These are phyloP conservation scores for Rhodotorula sp. DNA, from an alignment of 1,284 basidiomycete genomes.

Conservation along the genomic window DNA sequence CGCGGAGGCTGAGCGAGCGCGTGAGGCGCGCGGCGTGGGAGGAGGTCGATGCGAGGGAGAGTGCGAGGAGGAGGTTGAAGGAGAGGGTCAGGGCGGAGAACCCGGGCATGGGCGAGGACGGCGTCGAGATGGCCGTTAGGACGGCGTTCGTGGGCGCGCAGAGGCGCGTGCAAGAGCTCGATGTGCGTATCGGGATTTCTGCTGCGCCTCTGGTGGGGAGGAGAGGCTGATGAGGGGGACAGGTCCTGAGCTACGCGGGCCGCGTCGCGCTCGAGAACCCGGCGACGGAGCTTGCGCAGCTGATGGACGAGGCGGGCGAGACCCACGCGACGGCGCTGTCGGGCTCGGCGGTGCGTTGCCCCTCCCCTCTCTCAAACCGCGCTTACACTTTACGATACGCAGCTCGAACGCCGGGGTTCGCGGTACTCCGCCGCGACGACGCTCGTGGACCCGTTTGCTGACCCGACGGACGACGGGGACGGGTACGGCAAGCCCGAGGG, in stretches of 20 bases:
- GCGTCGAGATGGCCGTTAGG: conserved; percentile 1
- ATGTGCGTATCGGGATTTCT: conserved; percentile 1
- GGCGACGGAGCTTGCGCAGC: conserved; percentile 20
- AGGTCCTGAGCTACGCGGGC: conserved; percentile 28
- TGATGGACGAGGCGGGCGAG: conserved; percentile 18
- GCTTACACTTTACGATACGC: background rate
- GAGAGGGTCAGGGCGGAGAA: conserved; percentile 31
- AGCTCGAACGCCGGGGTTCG: conserved; percentile 2
- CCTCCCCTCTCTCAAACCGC: background rate
- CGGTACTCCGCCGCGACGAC: conserved; percentile 15
- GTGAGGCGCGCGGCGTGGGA: conserved; percentile 14
- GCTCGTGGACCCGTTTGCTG: conserved; percentile 16
- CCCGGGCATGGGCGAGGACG: background rate
- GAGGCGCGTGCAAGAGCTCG: conserved; percentile 5
- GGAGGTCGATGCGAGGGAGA: conserved; percentile 22
- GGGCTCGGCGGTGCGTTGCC: no score
- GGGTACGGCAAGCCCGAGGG: conserved; percentile 5
- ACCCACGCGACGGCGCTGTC: background rate
- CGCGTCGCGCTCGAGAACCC: conserved; percentile 27
- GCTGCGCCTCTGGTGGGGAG: background rate
- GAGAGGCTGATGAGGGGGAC: background rate
- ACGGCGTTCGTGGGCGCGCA: conserved; percentile 20
- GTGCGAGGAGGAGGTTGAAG: conserved; percentile 16
- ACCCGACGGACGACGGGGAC: background rate
- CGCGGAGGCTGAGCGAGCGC: background rate